Evolutionary conservation across 352 stramenopile genomes (phyloP), one percentile per base, ranked within the genome.

Genomic region (Poterioochromonas sp.): DNA sequence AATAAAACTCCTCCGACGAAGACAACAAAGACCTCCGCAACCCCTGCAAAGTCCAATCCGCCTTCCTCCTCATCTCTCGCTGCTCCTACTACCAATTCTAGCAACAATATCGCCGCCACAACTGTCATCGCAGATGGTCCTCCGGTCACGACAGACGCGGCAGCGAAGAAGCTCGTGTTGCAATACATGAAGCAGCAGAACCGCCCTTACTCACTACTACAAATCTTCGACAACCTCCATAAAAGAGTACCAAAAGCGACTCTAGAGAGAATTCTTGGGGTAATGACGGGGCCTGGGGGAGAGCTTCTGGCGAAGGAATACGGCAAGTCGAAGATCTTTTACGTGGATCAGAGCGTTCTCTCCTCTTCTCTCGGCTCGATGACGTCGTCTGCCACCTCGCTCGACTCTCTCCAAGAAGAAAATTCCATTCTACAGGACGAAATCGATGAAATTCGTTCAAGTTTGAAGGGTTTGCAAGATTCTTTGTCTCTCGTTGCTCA

Each of bases 141-240:
- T 26, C 69, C 69, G 5, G 69, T 77, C 29, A 65, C 69, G 3
- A 65, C 71, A 32, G 70, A 29, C 35, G 62, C n/a, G 29, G 32
- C 0, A 0, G 26, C 44, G 0, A 80, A 84, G 80, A 80, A 65
- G 22, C 63, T 80, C 20, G 73, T 85, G 22, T 47, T 63, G 49
- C 73, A 85, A 34, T 85, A 85, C 70, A 79, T 85, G 77, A 26
- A 60, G 15, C 69, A 82, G 20, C 53, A 81, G n/a, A 85, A 85
- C 60, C 73, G 83, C 0, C 83, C 83, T 0, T 85, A 83, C 78
- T 84, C 78, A 64, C 44, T 43, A 29, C 79, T 86, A 60, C 84
- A 86, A 76, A 68, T 86, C 12, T 83, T 81, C 80, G 83, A 86
- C 78, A 86, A 86, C 73, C 70, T 85, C 11, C 82, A 84, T 76